These are phyloP conservation scores for Fraxinus excelsior DNA, from an alignment of 257 asterid genomes.

Conservation along the genomic window DNA sequence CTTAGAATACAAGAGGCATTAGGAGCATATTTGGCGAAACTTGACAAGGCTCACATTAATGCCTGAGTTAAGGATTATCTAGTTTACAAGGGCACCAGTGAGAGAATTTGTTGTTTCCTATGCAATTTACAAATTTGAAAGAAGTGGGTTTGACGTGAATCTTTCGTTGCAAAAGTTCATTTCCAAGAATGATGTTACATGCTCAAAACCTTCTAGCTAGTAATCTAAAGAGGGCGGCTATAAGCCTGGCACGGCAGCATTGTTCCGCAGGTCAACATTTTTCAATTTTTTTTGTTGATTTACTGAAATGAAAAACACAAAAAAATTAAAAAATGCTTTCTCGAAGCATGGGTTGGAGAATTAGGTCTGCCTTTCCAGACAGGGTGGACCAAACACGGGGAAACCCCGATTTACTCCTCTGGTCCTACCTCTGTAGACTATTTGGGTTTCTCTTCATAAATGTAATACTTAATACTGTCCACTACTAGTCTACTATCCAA, in stretches of 20 bases:
- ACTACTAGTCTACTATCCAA: slow-evolving; percentile 5
- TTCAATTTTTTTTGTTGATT: too few species aligned
- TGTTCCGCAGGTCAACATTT: background rate
- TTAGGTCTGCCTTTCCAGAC: too few species aligned
- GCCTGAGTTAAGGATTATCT: background rate
- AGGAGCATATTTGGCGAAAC: background rate
- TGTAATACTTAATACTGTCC: background rate
- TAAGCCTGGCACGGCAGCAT: background rate
- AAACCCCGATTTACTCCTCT: background rate
- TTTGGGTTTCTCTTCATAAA: background rate
- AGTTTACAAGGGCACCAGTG: background rate
- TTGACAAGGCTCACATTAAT: background rate
- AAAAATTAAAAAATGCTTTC: slow-evolving; percentile 7
- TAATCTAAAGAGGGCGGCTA: background rate
- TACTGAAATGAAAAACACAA: background rate
- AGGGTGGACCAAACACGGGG: background rate
- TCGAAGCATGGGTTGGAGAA: too few species aligned
- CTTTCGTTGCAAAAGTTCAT: background rate
- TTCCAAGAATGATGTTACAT: too few species aligned
- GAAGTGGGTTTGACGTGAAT: background rate
- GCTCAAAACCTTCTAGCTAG: too few species aligned
- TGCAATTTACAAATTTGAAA: too few species aligned
- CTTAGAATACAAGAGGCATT: too few species aligned
- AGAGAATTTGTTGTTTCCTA: background rate
- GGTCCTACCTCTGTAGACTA: too few species aligned